These are phyloP conservation scores for Colletotrichum orchidophilum DNA, from an alignment of 2,329 filamentous ascomycete genomes.

Conservation along the genomic window DNA sequence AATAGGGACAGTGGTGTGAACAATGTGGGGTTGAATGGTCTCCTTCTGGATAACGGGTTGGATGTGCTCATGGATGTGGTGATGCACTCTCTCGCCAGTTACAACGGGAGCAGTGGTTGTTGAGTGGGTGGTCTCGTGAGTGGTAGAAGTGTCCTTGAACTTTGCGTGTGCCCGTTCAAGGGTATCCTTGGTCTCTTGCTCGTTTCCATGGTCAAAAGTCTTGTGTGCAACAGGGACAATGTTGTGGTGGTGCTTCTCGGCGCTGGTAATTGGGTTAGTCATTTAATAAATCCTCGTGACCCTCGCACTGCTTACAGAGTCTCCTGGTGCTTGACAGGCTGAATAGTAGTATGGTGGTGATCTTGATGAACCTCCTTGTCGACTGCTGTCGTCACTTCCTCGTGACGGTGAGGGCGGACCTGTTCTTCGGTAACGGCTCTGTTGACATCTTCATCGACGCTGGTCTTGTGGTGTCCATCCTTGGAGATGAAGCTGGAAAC, in stretches of 20 bases:
- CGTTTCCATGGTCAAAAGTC: slow-evolving; percentile 68
- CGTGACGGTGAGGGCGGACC: slow-evolving; percentile 67
- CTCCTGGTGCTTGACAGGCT: slow-evolving; percentile 61
- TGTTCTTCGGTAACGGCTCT: slow-evolving; percentile 69
- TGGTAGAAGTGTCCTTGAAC: slow-evolving; percentile 41
- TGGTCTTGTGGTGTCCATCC: slow-evolving; percentile 74
- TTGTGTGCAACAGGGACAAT: slow-evolving; percentile 67
- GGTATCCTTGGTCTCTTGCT: slow-evolving; percentile 53
- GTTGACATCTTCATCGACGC: slow-evolving; percentile 72
- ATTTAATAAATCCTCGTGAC: slow-evolving; percentile 37
- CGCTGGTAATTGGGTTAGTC: slow-evolving; percentile 40
- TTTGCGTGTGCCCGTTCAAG: slow-evolving; percentile 60
- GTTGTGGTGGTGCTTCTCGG: slow-evolving; percentile 72
- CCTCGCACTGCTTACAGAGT: slow-evolving; percentile 51
- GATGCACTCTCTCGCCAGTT: slow-evolving; percentile 43
- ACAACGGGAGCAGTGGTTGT: slow-evolving; percentile 39
- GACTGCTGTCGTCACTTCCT: slow-evolving; percentile 69
- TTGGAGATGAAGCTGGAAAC: slow-evolving; percentile 69
- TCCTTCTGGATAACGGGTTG: slow-evolving; percentile 79
- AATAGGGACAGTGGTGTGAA: slow-evolving; percentile 77
- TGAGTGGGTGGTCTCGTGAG: slow-evolving; percentile 42
- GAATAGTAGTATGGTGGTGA: slow-evolving; percentile 75
- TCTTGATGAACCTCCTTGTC: slow-evolving; percentile 78
- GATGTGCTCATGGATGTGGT: slow-evolving; percentile 72
- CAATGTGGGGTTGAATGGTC: slow-evolving; percentile 70